Conservation (phyloP, 768 basidiomycete species). For the Auricularia cornea region DNA sequence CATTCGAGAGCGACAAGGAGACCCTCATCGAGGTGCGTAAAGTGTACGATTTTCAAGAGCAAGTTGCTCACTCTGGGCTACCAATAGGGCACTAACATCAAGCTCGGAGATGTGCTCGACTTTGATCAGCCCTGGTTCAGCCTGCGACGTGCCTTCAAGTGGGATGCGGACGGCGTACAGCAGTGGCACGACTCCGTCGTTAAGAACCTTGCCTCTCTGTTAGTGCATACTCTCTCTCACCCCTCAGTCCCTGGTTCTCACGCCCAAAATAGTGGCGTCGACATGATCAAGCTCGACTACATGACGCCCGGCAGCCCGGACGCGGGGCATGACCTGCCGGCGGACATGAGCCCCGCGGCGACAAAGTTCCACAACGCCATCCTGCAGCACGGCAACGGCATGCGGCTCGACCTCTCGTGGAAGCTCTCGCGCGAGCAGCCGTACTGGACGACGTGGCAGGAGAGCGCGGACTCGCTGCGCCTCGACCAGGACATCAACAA, state of each 20-base stretch:
- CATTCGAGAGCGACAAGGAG: not conserved
- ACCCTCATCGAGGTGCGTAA: not conserved
- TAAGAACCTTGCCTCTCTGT: not conserved
- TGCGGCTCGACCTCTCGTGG: constrained; percentile 5
- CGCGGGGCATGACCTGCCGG: not conserved
- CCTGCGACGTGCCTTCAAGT: constrained; percentile 2
- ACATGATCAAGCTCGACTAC: constrained; percentile 6
- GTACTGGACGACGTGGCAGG: constrained; percentile 1
- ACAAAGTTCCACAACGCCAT: constrained; percentile 5
- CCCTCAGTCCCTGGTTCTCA: not conserved
- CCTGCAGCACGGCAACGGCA: not conserved
- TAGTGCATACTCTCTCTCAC: not conserved
- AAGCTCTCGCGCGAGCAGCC: constrained; percentile 4
- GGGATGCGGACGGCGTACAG: not conserved
- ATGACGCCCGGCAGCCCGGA: constrained; percentile 5
- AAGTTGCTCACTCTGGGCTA: no score
- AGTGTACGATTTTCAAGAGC: no score
- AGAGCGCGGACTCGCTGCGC: constrained; percentile 4
- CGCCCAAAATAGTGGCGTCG: constrained; percentile 1
- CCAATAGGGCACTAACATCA: not conserved
- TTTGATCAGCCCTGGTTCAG: not conserved
- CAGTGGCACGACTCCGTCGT: constrained; percentile 6
- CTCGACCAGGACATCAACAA: constrained; percentile 7
- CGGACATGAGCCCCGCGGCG: constrained; percentile 3
- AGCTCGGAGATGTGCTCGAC: not conserved